Evolutionary conservation across 495 filamentous ascomycete species (phyloP).

Genomic region (Chaetomium fimeti): DNA sequence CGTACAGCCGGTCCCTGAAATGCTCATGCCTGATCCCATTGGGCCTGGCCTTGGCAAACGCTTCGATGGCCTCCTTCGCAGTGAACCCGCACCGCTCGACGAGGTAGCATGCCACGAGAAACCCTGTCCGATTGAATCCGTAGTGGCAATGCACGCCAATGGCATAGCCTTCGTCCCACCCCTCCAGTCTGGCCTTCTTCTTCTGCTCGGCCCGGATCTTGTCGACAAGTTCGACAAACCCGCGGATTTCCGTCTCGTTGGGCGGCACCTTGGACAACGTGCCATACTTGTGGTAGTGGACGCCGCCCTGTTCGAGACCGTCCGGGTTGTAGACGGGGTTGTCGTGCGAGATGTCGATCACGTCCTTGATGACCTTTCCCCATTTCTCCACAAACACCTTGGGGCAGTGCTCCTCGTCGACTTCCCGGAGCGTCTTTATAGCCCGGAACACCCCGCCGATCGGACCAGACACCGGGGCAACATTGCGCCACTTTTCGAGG

Average conservation of each 20-base stretch:
- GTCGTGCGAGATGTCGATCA: slow-evolving; percentile 87
- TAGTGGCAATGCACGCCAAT: slow-evolving; percentile 95
- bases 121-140: slow-evolving; percentile 88
- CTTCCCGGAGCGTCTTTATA: slow-evolving; percentile 84
- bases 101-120: slow-evolving; percentile 86
- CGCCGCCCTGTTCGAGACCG: slow-evolving; percentile 68
- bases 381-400: slow-evolving; percentile 68
- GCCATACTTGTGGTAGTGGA: slow-evolving; percentile 82
- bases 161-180: slow-evolving; percentile 43
- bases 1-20: slow-evolving; percentile 82
- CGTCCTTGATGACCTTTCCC: slow-evolving; percentile 61
- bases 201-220: slow-evolving; percentile 56
- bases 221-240: slow-evolving; percentile 79
- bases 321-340: slow-evolving; percentile 79
- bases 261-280: slow-evolving; percentile 92
- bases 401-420: slow-evolving; percentile 81
- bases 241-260: slow-evolving; percentile 66
- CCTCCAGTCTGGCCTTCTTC: slow-evolving; percentile 39
- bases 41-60: slow-evolving; percentile 69
- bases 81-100: slow-evolving; percentile 74
- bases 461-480: slow-evolving; percentile 70
- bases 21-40: slow-evolving; percentile 88
- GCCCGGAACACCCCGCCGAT: slow-evolving; percentile 77
- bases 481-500: slow-evolving; percentile 81
- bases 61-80: slow-evolving; percentile 75